Conservation (phyloP, 83 land plant species). For the Diphasiastrum complanatum region DNA sequence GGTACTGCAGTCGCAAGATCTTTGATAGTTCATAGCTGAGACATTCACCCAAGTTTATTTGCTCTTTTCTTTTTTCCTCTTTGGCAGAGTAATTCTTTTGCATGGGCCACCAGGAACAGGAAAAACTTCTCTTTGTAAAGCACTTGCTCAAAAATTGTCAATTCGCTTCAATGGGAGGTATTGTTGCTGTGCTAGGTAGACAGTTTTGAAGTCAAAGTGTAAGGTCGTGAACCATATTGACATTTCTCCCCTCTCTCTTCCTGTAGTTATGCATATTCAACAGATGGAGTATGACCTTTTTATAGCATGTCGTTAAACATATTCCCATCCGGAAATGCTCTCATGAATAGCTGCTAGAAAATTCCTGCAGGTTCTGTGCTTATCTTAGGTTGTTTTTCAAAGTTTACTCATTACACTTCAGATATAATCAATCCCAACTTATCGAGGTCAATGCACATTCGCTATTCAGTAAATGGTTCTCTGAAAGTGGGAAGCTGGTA, state of each 20-base stretch:
- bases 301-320: no score
- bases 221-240: no score
- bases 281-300: not conserved
- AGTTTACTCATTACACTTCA: slow-evolving; percentile 10
- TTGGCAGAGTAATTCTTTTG: slow-evolving; percentile 66
- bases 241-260: no score
- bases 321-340: not conserved
- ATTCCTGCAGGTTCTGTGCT: not conserved
- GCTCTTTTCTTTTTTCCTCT: not conserved
- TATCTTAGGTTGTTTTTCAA: not conserved
- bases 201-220: no score
- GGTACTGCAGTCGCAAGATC: not conserved
- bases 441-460: slow-evolving; percentile 97
- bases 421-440: slow-evolving; percentile 64
- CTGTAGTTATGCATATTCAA: not conserved
- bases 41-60: not conserved
- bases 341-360: no score
- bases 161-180: slow-evolving; percentile 73
- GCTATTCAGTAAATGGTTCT: slow-evolving; percentile 97
- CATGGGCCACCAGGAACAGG: slow-evolving; percentile 99
- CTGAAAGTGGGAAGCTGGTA: slow-evolving; percentile 98
- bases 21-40: not conserved
- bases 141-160: slow-evolving; percentile 87
- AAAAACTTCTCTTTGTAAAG: slow-evolving; percentile 90
- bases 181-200: not conserved